Evolutionary conservation across 805 yeast genomes (phyloP).

Genomic region (Lipomyces japonicus): DNA sequence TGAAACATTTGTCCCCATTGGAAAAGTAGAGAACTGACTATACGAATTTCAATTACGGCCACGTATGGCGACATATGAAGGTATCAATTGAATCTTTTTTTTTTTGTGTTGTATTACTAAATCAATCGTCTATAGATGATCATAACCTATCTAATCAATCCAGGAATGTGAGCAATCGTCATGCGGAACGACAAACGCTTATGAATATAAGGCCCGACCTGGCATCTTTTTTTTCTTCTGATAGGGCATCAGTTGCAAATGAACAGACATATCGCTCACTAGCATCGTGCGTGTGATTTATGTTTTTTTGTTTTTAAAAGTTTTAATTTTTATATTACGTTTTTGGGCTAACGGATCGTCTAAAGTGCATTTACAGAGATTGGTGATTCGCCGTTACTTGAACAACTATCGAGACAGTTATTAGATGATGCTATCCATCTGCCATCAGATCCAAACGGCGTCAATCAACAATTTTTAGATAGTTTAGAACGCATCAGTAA

Average conservation of each 20-base stretch:
- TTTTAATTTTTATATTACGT: background rate
- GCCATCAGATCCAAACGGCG: conserved; percentile 43
- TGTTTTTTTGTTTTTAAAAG: background rate
- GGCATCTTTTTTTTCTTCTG: conserved; percentile 25
- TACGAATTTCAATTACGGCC: too few species aligned
- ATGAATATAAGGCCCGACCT: conserved; percentile 22
- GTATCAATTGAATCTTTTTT: background rate
- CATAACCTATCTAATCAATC: conserved; percentile 14
- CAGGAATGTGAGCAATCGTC: background rate
- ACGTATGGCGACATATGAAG: conserved; percentile 29
- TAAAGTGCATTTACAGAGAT: conserved; percentile 22
- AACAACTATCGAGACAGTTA: conserved; percentile 19
- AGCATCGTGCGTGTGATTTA: conserved; percentile 19
- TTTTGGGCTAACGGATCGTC: background rate
- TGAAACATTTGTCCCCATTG: too few species aligned
- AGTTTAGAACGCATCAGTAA: conserved; percentile 66
- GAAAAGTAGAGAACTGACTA: too few species aligned
- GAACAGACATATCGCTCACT: conserved; percentile 12
- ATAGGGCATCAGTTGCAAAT: background rate
- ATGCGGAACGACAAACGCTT: conserved; percentile 16
- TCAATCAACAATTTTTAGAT: conserved; percentile 68
- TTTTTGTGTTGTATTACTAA: background rate
- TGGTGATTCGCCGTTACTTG: conserved; percentile 17
- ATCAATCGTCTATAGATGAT: conserved; percentile 12
- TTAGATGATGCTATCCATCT: conserved; percentile 19